A percentile compares a stretch with the other conserved stretches of the same genome.
Evolutionary conservation across 495 filamentous ascomycete species (phyloP).

Genomic region (Elaphomyces granulatus): DNA sequence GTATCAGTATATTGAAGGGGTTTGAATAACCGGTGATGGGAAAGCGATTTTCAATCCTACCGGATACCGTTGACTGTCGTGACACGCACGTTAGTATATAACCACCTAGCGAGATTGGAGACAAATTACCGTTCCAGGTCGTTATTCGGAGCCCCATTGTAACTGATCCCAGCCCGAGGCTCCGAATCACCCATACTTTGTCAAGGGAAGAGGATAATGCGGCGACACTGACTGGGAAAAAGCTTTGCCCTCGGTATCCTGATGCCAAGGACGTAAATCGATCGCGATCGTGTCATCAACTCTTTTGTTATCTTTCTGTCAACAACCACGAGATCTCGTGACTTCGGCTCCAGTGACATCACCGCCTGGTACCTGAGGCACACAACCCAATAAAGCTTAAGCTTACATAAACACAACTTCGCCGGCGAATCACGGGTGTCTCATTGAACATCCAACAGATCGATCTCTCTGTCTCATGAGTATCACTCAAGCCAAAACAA

Average conservation of each 20-base stretch:
- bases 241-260: neutral
- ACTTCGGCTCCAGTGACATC: too few relatives aligned
- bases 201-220: neutral
- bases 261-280: too few relatives aligned
- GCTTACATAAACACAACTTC: conserved; percentile 25
- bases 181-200: conserved; percentile 10
- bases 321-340: conserved; percentile 5
- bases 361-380: conserved; percentile 3
- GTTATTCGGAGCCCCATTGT: conserved; percentile 67
- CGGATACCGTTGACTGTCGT: conserved; percentile 91
- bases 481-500: too few relatives aligned
- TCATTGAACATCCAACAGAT: conserved; percentile 2
- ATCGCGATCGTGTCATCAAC: too few relatives aligned
- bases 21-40: neutral
- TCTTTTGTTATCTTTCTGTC: too few relatives aligned
- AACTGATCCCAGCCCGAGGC: conserved; percentile 3
- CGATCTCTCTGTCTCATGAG: conserved; percentile 9
- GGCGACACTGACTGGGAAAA: neutral
- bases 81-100: too few relatives aligned
- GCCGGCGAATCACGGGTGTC: conserved; percentile 30
- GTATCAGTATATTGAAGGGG: neutral
- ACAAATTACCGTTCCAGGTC: conserved; percentile 91
- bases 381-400: too few relatives aligned
- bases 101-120: too few relatives aligned
- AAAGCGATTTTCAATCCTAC: conserved; percentile 32